These are phyloP conservation scores for Alloteropsis semialata DNA, from an alignment of 176 grass and related monocot genomes.

Conservation along the genomic window DNA sequence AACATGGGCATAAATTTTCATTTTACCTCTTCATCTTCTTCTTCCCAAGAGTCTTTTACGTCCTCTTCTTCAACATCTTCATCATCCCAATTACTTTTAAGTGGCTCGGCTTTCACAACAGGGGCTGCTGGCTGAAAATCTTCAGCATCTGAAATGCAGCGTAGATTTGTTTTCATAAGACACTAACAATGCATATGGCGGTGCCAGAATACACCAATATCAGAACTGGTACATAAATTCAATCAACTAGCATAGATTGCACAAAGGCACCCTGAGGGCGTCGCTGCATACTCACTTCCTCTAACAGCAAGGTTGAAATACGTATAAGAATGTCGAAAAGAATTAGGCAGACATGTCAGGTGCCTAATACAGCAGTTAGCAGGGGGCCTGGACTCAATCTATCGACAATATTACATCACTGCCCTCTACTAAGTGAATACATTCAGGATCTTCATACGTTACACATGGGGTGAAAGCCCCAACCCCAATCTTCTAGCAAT, in stretches of 20 bases:
- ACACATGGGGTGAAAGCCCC: not conserved
- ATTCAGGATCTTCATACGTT: not conserved
- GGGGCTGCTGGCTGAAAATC: conserved; percentile 58
- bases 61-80: conserved; percentile 86
- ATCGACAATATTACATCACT: not conserved
- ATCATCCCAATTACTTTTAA: conserved; percentile 75
- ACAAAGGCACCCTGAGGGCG: not conserved
- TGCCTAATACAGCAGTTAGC: not conserved
- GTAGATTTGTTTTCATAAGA: not conserved
- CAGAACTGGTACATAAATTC: not conserved
- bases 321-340: not conserved
- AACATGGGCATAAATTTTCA: not conserved
- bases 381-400: not conserved
- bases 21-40: conserved; percentile 73
- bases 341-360: not conserved
- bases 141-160: conserved; percentile 53
- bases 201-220: not conserved
- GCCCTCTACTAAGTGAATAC: not conserved
- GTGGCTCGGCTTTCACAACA: conserved; percentile 42
- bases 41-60: conserved; percentile 92
- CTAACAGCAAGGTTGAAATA: not conserved
- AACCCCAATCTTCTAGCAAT: not conserved
- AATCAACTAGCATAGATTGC: not conserved
- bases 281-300: not conserved
- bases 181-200: not conserved